Evolutionary conservation across 2,329 filamentous ascomycete species (phyloP).

Genomic region (Talaromyces islandicus): DNA sequence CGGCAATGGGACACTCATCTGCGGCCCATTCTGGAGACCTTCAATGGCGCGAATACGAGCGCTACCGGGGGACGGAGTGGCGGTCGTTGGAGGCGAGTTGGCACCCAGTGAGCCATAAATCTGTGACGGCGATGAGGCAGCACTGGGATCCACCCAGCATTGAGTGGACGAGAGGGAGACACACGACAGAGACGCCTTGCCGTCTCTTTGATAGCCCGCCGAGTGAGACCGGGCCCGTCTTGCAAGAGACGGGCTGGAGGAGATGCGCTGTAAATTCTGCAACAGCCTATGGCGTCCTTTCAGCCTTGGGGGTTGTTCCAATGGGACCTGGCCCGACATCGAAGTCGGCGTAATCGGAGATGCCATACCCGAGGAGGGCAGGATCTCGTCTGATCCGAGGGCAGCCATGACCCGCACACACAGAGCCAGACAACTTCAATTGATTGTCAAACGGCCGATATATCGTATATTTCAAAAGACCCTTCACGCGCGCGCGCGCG

Average conservation of each 20-base stretch:
- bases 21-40: constrained; percentile 27
- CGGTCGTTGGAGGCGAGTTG: constrained; percentile 36
- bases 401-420: constrained; percentile 22
- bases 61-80: constrained; percentile 47
- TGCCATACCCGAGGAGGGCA: constrained; percentile 24
- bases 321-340: constrained; percentile 26
- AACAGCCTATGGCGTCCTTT: constrained; percentile 66
- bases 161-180: constrained; percentile 54
- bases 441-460: background rate
- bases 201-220: constrained; percentile 57
- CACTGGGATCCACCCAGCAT: constrained; percentile 50
- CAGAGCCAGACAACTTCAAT: background rate
- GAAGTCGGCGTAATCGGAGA: constrained; percentile 31
- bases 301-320: constrained; percentile 49
- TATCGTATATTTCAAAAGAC: background rate
- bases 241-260: constrained; percentile 68
- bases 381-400: constrained; percentile 21
- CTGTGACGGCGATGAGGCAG: constrained; percentile 41
- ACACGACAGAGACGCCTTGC: constrained; percentile 60
- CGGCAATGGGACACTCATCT: constrained; percentile 57
- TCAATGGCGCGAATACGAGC: constrained; percentile 52
- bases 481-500: background rate
- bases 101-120: constrained; percentile 50
- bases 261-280: constrained; percentile 70
- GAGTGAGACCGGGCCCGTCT: constrained; percentile 60